Evolutionary conservation across 2,329 filamentous ascomycete genomes (phyloP), one percentile per base, ranked within the genome.

Genomic region (Ceratocystis ficicola): DNA sequence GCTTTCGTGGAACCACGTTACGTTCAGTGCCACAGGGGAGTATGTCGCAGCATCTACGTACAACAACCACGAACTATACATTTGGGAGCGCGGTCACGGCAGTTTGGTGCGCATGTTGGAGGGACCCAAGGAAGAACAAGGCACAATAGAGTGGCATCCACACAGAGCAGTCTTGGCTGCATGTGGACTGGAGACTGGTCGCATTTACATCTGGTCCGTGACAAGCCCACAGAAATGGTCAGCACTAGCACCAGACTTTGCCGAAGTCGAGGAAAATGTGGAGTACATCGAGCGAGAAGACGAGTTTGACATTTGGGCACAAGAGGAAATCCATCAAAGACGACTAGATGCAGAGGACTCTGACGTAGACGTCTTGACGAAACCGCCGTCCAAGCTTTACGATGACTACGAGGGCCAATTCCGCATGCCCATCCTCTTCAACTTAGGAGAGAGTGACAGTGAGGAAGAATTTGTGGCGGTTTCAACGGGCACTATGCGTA

Each of bases 41-140:
- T 97, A 97, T 73, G 91, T 99, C 50, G 91, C 91, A 28, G 94
- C 95, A 0, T 95, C 91, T 30, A 97, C 94, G 1, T 96, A 91
- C 75, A 97, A 97, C 80, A 99, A 99, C 72, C 92, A 96, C 71
- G 93, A 99, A 75, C 89, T 99, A 69, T 97, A 97, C 76, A 92
- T 97, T 32, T 97, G 93, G 94, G 94, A 99, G 76, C 86, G 94
- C 65, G 88, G 87, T 66, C 90, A 95, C 72, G 94, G 94, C 63
- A 96, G 90, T 75, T 78, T 99, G 66, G 92, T 96, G 64, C 95
- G 95, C 75, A 99, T 99, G 78, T 81, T 99, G 48, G 95, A 99
- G 74, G 93, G 94, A 0, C 92, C 93, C 1, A 95, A 95, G 72
- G 94, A 99, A 76, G 95, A 99, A 75, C 85, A 97, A 68, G 93